A percentile compares a stretch with the other conserved stretches of the same genome.
Conservation (phyloP, 768 basidiomycete species). For the Dioszegia aurantiaca region DNA sequence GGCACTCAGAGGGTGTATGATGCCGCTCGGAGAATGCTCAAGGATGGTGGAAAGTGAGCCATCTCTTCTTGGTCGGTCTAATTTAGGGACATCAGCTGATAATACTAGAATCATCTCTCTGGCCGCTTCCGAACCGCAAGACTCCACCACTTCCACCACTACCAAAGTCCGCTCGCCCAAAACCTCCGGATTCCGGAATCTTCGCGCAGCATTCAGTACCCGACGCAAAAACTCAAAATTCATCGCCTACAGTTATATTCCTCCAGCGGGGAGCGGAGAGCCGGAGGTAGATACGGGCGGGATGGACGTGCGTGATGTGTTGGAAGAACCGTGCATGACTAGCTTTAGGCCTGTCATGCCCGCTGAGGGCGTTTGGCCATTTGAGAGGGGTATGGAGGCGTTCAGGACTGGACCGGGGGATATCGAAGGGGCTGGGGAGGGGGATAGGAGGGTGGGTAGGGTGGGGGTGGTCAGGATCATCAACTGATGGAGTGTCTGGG, state of each 20-base stretch:
- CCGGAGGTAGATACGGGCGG: slow-evolving; percentile 48
- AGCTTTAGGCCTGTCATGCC: slow-evolving; percentile 34
- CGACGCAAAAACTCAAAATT: slow-evolving; percentile 43
- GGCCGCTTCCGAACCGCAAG: background rate
- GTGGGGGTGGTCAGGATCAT: slow-evolving; percentile 14
- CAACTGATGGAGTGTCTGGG: slow-evolving; percentile 4
- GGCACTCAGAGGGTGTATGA: slow-evolving; percentile 80
- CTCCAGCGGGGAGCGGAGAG: slow-evolving; percentile 41
- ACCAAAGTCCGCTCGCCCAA: slow-evolving; percentile 15
- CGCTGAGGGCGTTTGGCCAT: slow-evolving; percentile 26
- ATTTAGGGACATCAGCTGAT: background rate
- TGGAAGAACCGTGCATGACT: slow-evolving; percentile 45
- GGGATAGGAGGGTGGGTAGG: slow-evolving; percentile 1
- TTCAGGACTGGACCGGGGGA: slow-evolving; percentile 21
- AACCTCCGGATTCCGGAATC: slow-evolving; percentile 34
- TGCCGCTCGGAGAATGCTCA: slow-evolving; percentile 62
- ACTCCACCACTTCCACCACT: background rate
- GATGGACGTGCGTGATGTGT: slow-evolving; percentile 45
- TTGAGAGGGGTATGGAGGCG: slow-evolving; percentile 45
- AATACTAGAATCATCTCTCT: slow-evolving; percentile 15
- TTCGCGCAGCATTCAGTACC: slow-evolving; percentile 42
- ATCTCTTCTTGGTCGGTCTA: slow-evolving; percentile 15
- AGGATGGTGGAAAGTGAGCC: slow-evolving; percentile 55
- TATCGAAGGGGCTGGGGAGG: background rate
- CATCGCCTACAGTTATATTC: slow-evolving; percentile 36